Base-by-base conservation (phyloP, 116 monocot genomes). In the Thalassia testudinum region DNA sequence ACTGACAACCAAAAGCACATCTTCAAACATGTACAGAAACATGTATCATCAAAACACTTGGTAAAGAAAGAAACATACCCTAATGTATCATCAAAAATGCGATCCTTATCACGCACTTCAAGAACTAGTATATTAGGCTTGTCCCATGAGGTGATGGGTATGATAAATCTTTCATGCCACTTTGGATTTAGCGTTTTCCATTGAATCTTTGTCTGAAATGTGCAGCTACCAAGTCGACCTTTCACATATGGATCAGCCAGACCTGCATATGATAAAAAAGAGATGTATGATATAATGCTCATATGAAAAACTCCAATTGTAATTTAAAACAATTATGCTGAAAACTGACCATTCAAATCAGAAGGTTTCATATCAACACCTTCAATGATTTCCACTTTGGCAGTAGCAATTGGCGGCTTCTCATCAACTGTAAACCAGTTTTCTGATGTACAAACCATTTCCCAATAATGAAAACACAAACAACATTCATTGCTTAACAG, bases 131-230 rank as follows among this genome's bases (percentile, higher is more conserved):
- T 18, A 65, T 74, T 86, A 25, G 70, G 72, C 25, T 61, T 55
- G 26, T 81, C 87, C 93, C 93, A 93, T 43, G 93, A 93, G 50
- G 25, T 74, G 55, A 93, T 78, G 2, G 93, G 87, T 37, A 87
- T 71, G 49, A 70, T 80, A 30, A 81, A 93, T 26, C 78, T 83
- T 54, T 93, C 93, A 7, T 58, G 25, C 93, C 93, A 93, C 26
- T 78, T 87, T 22, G 93, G 93, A 47, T 66, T 17, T 47, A 84
- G 43, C 22, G 87, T 87, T 57, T 87, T 93, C 71, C 56, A 66
- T 28, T 84, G 80, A 27, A 84, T 81, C 64, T 87, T 93, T 53
- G 93, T 84, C 53, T 56, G 83, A 63, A 83, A 93, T 65, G 78
- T 71, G 38, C 72, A 74, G 25, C 75, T 53, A 42, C 93, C 87